Evolutionary conservation across 1,284 basidiomycete species (phyloP), one percentile per base, ranked within the genome.

Genomic region (Apiotrichum akiyoshidainum): DNA sequence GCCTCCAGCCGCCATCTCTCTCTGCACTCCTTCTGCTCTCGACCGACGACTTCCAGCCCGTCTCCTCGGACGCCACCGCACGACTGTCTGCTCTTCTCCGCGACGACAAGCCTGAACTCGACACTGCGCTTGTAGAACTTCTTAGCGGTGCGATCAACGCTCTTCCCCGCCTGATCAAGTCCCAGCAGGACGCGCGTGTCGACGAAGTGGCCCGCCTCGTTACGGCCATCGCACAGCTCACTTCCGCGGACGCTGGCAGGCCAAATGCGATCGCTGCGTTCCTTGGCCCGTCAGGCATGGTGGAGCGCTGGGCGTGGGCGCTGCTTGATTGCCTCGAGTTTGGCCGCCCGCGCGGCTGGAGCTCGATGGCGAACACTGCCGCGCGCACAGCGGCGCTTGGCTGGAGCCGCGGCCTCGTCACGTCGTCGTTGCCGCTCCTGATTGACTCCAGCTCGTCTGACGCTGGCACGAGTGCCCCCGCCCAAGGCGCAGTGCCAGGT

Each of bases 281-380:
- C 7, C 81, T 94, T 0, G 91, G 92, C 4, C 87, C 91, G 0
- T 82, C 80, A 0, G 92, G 92, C 6, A 86, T 87, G 0, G 85
- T 95, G 19, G 89, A 94, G 67, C 86, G 86, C 73, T 95, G 92
- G 92, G 89, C 89, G 1, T 91, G 87, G 86, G 83, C 84, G 45
- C 71, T 95, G 2, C 81, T 95, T 33, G 83, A 85, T 3, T 88
- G 87, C 16, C 78, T 94, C 33, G 86, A 90, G 66, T 84, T 94
- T 60, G 80, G 80, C 1, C 80, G 82, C 37, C 87, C 86, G 5
- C 71, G 81, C 0, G 74, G 73, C 17, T 86, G 64, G 80, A 81
- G 33, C 16, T 81, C 83, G 14, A 74, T 78, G 6, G 60, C 45
- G 51, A 61, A 48, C 42, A 46, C 34, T 0, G 67, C 66, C 5